A percentile compares a stretch with the other conserved stretches of the same genome.
Evolutionary conservation across 2,329 filamentous ascomycete genomes (phyloP).

Genomic region (Dichotomopilus funicola): DNA sequence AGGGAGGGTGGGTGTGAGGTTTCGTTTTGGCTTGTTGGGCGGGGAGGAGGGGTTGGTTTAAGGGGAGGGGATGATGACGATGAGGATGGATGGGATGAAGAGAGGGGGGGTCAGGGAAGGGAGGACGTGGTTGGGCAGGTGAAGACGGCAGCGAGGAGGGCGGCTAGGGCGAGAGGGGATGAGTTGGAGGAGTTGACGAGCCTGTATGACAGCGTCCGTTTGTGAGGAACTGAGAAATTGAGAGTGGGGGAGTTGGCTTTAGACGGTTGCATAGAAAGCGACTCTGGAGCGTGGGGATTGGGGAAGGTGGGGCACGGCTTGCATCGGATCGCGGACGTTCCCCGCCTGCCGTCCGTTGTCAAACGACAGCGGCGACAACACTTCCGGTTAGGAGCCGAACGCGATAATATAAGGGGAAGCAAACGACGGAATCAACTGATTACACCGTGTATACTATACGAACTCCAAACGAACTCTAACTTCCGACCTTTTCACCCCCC

Average conservation of each 20-base stretch:
- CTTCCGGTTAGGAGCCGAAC: too few relatives aligned
- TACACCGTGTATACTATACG: not conserved
- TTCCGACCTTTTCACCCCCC: too few relatives aligned
- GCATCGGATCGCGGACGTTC: too few relatives aligned
- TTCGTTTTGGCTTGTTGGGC: constrained; percentile 14
- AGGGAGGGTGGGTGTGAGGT: constrained; percentile 25
- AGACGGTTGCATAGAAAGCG: too few relatives aligned
- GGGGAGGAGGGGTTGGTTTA: not conserved
- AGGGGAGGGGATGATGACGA: not conserved
- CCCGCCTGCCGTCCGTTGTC: too few relatives aligned
- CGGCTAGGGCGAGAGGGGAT: not conserved
- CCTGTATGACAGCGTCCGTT: not conserved
- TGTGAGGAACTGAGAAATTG: not conserved
- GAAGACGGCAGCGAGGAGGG: constrained; percentile 14
- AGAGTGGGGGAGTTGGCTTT: too few relatives aligned
- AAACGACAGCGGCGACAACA: too few relatives aligned
- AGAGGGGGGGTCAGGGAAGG: constrained; percentile 15
- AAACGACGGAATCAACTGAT: too few relatives aligned
- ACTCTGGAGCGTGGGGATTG: too few relatives aligned
- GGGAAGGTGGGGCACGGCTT: too few relatives aligned
- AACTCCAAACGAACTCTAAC: not conserved
- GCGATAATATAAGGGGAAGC: too few relatives aligned
- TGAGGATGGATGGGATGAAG: not conserved
- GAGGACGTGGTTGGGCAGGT: constrained; percentile 1
- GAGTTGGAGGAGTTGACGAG: not conserved